phyloP scores from a whole-genome alignment of 352 stramenopile genomes.

The Aphanomyces euteiches region DNA sequence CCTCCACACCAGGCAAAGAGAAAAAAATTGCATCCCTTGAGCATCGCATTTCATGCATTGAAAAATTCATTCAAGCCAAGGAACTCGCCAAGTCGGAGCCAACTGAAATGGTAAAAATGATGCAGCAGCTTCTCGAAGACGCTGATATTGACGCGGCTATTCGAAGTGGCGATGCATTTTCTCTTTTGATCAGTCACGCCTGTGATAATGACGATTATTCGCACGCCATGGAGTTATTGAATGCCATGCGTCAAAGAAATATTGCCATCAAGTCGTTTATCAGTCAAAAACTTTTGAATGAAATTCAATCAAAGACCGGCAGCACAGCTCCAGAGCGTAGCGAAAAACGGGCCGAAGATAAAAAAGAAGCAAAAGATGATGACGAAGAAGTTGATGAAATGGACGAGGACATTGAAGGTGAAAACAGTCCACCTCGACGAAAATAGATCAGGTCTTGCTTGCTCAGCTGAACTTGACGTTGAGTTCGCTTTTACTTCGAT shows the following conservation, averaged over 20 bases:
- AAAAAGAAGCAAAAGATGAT: conserved; percentile 20
- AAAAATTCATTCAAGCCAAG: conserved; percentile 80
- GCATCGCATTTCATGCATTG: conserved; percentile 63
- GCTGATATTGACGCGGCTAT: conserved; percentile 83
- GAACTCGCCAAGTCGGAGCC: conserved; percentile 57
- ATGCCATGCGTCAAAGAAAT: conserved; percentile 70
- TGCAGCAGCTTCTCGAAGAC: conserved; percentile 79
- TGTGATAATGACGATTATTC: conserved; percentile 57
- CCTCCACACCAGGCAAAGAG: conserved; percentile 66
- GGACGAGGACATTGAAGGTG: conserved; percentile 77
- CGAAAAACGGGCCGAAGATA: conserved; percentile 6
- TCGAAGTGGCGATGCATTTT: conserved; percentile 85
- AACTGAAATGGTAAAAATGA: conserved; percentile 65
- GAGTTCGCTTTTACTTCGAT: neutral
- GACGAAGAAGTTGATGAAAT: conserved; percentile 63
- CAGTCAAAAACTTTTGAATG: conserved; percentile 58
- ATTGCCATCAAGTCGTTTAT: conserved; percentile 74
- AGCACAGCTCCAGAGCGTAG: conserved; percentile 5
- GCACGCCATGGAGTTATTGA: conserved; percentile 65
- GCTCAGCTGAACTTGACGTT: neutral
- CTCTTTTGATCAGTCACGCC: conserved; percentile 80
- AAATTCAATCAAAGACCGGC: conserved; percentile 57
- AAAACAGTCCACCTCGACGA: conserved; percentile 36
- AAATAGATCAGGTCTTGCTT: conserved; percentile 13
- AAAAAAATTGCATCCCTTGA: conserved; percentile 53